phyloP scores from a whole-genome alignment of 2,329 filamentous ascomycete genomes.

The Acephala macrosclerotiorum region DNA sequence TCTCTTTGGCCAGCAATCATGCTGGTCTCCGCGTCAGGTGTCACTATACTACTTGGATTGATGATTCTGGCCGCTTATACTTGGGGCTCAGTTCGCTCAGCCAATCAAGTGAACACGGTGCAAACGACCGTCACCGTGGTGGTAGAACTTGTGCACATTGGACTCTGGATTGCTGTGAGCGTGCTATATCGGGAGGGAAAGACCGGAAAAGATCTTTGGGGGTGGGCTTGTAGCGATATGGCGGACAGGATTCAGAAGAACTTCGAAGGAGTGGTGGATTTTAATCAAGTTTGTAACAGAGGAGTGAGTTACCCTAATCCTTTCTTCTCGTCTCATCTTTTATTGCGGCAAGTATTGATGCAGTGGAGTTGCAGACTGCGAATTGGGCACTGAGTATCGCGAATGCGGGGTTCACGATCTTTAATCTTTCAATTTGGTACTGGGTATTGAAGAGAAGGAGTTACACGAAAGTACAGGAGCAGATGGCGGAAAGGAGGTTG shows the following conservation, averaged over 20 bases:
- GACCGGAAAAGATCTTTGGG: conserved; percentile 35
- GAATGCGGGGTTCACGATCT: conserved; percentile 10
- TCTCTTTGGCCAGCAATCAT: conserved; percentile 29
- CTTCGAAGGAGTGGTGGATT: conserved; percentile 34
- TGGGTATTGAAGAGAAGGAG: conserved; percentile 8
- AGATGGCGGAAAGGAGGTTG: not conserved
- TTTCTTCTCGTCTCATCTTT: not conserved
- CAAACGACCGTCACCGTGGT: conserved; percentile 22
- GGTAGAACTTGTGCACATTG: conserved; percentile 25
- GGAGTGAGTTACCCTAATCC: conserved; percentile 22
- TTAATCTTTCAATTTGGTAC: conserved; percentile 1
- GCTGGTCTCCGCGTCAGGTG: conserved; percentile 23
- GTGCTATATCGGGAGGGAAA: conserved; percentile 31
- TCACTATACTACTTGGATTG: conserved; percentile 27
- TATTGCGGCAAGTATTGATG: not conserved
- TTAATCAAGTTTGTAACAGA: conserved; percentile 30
- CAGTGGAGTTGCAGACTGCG: not conserved
- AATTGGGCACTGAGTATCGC: conserved; percentile 9
- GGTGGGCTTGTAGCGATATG: conserved; percentile 31
- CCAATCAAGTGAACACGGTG: conserved; percentile 26
- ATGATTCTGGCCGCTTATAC: conserved; percentile 29
- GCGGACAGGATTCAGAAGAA: conserved; percentile 32
- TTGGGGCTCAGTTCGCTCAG: conserved; percentile 22
- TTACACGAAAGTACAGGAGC: conserved; percentile 2
- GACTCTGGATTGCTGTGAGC: conserved; percentile 30